Percentiles rank a stretch among this genome's conserved stretches.
These are phyloP conservation scores for Lecanoromycetidae sp. DNA, from an alignment of 2,329 filamentous ascomycete genomes.

Conservation along the genomic window DNA sequence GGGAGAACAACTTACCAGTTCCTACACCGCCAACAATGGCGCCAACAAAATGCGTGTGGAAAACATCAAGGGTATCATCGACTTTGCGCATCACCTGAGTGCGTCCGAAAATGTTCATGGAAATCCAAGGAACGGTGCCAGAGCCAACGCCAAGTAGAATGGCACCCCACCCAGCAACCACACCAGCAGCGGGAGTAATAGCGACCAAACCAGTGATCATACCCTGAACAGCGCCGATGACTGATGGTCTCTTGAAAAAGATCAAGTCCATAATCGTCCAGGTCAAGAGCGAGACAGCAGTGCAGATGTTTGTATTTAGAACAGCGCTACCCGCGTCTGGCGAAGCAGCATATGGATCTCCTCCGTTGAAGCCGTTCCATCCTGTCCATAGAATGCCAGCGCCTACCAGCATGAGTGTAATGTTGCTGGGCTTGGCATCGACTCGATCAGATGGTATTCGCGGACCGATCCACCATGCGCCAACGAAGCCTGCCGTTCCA, in stretches of 20 bases:
- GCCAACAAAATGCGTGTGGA: slow-evolving; percentile 39
- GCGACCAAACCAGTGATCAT: slow-evolving; percentile 43
- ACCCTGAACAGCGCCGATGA: slow-evolving; percentile 40
- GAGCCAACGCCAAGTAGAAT: slow-evolving; percentile 36
- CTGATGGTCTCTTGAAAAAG: slow-evolving; percentile 38
- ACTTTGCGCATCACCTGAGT: slow-evolving; percentile 48
- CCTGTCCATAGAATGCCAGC: slow-evolving; percentile 41
- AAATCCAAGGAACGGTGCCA: slow-evolving; percentile 38
- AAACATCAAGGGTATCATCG: slow-evolving; percentile 42
- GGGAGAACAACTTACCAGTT: slow-evolving; percentile 23
- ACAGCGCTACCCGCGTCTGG: slow-evolving; percentile 41
- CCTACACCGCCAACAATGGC: slow-evolving; percentile 36
- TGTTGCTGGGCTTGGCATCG: slow-evolving; percentile 36
- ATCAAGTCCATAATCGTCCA: slow-evolving; percentile 37
- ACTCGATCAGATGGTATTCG: slow-evolving; percentile 34
- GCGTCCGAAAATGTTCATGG: slow-evolving; percentile 39
- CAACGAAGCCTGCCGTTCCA: slow-evolving; percentile 39
- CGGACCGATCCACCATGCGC: slow-evolving; percentile 37
- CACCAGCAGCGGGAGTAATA: slow-evolving; percentile 41
- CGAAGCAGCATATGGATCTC: slow-evolving; percentile 40
- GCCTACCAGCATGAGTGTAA: slow-evolving; percentile 35
- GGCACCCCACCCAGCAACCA: slow-evolving; percentile 41
- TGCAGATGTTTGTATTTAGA: slow-evolving; percentile 40
- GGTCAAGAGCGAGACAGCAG: slow-evolving; percentile 35
- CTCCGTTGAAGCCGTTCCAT: slow-evolving; percentile 44